phyloP scores from a whole-genome alignment of 2,329 filamentous ascomycete genomes.

The Penicillium polonicum region DNA sequence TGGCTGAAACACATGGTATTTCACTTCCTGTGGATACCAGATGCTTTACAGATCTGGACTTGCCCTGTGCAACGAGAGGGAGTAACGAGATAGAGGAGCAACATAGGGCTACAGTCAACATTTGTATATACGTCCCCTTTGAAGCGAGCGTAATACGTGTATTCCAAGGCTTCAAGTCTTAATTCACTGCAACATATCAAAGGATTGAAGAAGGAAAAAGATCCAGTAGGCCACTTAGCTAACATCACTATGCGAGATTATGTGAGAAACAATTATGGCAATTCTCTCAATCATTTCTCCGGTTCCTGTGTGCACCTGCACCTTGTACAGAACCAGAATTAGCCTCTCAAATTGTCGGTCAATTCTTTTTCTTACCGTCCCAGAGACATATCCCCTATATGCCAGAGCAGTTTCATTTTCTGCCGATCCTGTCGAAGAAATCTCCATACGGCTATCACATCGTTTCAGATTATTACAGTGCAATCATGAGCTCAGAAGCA shows the following conservation, averaged over 20 bases:
- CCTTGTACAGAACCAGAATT: not conserved
- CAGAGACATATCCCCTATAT: not conserved
- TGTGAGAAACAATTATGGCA: not conserved
- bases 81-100: not conserved
- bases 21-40: not conserved
- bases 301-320: not conserved
- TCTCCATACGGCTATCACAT: not conserved
- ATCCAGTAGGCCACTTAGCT: accelerated
- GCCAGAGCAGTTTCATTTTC: accelerated
- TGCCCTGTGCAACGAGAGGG: not conserved
- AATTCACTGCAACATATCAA: no score
- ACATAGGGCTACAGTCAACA: not conserved
- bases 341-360: not conserved
- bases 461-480: no score
- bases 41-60: not conserved
- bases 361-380: not conserved
- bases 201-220: not conserved
- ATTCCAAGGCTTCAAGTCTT: not conserved
- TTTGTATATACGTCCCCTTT: accelerated
- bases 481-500: not conserved
- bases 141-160: not conserved
- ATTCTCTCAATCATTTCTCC: not conserved
- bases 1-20: no score
- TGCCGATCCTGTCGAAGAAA: not conserved
- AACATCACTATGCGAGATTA: not conserved